Conservation (phyloP, 2,329 filamentous ascomycete genomes). For the Mycocentrospora acerina region DNA sequence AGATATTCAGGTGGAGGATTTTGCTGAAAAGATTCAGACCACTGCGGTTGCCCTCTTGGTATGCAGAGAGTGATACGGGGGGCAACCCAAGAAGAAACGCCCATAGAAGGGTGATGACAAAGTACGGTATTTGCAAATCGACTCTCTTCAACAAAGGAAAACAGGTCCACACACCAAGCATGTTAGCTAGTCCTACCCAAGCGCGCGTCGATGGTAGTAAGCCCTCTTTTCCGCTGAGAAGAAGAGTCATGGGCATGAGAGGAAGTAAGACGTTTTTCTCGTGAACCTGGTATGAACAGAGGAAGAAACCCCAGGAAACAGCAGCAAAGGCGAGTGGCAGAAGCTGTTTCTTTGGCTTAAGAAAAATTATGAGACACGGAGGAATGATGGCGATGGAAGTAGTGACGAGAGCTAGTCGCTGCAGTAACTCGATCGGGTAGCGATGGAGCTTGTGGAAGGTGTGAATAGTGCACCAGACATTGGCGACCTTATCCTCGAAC, state of each 20-base stretch:
- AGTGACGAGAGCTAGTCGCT: constrained; percentile 70
- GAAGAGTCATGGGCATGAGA: constrained; percentile 86
- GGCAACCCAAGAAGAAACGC: constrained; percentile 87
- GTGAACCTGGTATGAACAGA: constrained; percentile 97
- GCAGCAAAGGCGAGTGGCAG: constrained; percentile 79
- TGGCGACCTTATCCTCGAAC: constrained; percentile 98
- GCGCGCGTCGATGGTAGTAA: constrained; percentile 74
- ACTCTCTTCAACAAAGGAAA: constrained; percentile 87
- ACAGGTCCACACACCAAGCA: constrained; percentile 88
- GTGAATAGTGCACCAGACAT: constrained; percentile 94
- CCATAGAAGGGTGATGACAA: constrained; percentile 83
- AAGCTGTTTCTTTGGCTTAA: constrained; percentile 73
- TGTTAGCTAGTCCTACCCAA: constrained; percentile 96
- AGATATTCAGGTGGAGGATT: constrained; percentile 74
- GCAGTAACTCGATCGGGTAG: constrained; percentile 71
- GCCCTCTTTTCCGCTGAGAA: constrained; percentile 77
- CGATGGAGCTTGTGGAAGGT: constrained; percentile 82
- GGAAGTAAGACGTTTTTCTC: constrained; percentile 96
- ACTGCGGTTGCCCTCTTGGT: constrained; percentile 51
- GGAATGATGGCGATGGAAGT: constrained; percentile 77
- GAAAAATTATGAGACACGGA: constrained; percentile 76
- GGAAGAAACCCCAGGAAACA: constrained; percentile 93
- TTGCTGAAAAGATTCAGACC: constrained; percentile 61
- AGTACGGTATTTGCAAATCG: constrained; percentile 80
- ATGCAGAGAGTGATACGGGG: constrained; percentile 70